Evolutionary conservation across 106 monocot species (phyloP).

Genomic region (Acanthochlamys bracteata): DNA sequence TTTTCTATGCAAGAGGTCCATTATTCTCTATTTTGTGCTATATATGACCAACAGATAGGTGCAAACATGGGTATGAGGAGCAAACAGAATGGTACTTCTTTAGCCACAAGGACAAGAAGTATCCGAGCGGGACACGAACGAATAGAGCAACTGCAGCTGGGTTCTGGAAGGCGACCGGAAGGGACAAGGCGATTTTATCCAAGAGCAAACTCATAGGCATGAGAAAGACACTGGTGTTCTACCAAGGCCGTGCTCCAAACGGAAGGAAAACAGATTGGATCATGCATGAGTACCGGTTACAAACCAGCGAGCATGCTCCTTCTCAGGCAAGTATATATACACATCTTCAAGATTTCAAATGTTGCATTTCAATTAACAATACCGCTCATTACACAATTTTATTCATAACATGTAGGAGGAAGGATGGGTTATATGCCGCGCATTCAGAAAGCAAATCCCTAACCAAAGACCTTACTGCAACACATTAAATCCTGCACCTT

Average conservation of each 20-base stretch:
- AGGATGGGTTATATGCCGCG: constrained; percentile 41
- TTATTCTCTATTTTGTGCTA: neutral
- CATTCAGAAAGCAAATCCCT: constrained; percentile 33
- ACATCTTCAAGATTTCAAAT: neutral
- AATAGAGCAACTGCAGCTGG: constrained; percentile 76
- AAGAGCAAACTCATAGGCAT: constrained; percentile 59
- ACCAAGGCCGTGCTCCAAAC: constrained; percentile 73
- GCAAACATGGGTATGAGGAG: constrained; percentile 66
- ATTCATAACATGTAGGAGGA: constrained; percentile 24
- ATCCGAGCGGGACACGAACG: constrained; percentile 74
- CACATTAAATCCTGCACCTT: constrained; percentile 4
- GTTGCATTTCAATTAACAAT: neutral
- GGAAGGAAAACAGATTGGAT: constrained; percentile 84
- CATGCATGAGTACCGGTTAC: constrained; percentile 85
- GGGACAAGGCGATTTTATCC: constrained; percentile 81
- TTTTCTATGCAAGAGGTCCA: neutral
- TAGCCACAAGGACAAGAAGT: constrained; percentile 82
- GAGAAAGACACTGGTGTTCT: constrained; percentile 94
- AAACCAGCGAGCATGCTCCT: constrained; percentile 39
- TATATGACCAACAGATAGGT: constrained; percentile 31
- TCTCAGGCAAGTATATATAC: constrained; percentile 40
- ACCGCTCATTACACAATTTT: neutral
- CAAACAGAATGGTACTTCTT: constrained; percentile 92
- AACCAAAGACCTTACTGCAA: constrained; percentile 10
- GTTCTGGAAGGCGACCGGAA: constrained; percentile 90